Base-by-base conservation (phyloP, 116 monocot species). In the Thalassia testudinum region DNA sequence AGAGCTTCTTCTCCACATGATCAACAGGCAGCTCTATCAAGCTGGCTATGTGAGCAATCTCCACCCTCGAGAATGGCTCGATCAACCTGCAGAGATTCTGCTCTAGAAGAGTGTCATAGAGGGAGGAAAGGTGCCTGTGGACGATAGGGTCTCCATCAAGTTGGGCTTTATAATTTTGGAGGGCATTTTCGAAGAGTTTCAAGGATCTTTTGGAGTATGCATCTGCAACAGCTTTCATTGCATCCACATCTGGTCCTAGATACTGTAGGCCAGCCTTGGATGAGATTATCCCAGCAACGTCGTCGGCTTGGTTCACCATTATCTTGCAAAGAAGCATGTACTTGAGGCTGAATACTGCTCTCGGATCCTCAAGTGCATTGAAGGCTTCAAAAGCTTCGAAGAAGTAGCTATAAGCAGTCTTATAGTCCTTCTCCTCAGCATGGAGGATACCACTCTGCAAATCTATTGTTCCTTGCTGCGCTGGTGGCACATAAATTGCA, bases 301-400 rank as follows among this genome's bases (percentile, higher is more conserved):
- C 84, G 70, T 79, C 84, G 26, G 84, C 71, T 48, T 84, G 84
- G 55, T 51, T 79, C 26, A 84, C 84, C 84, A 84, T 84, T 40
- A 84, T 84, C 70, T 84, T 84, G 72, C 84, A 84, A 52, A 84
- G 53, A 12, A 84, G 78, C 84, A 84, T 84, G 75, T 84, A 84
- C 44, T 84, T 84, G 49, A 84, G 66, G 53, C 84, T 75, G 54
- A 72, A 79, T 21, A 84, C 73, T 13, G 84, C 79, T 7, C 75
- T 52, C 1, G 79, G 72, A 37, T 84, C 84, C 38, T 75, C 78
- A 1, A 84, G 75, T 19, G 79, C 75, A 67, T 76, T 78, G 66
- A 84, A 79, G 22, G 79, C 79, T 58, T 84, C 79, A 61, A 84
- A 84, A 49, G 84, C 84, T 52, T 84, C 84, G 45, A 84, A 79